Evolutionary conservation across 2,329 filamentous ascomycete genomes (phyloP).

Genomic region (Clonostachys rhizophaga): DNA sequence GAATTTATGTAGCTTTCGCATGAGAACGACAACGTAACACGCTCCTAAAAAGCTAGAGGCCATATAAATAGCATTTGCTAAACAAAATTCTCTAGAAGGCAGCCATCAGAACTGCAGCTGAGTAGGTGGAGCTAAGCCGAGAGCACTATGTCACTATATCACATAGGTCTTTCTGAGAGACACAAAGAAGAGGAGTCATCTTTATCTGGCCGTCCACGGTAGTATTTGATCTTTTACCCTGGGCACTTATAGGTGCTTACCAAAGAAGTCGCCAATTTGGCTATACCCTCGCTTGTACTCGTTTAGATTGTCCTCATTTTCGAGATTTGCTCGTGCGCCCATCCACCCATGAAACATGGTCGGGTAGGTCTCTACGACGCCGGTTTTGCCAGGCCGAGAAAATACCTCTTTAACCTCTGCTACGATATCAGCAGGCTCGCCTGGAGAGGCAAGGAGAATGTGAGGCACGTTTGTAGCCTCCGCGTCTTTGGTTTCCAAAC

Average conservation of each 20-base stretch:
- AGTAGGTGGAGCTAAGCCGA: too few relatives aligned
- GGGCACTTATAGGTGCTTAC: constrained; percentile 26
- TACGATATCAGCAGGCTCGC: constrained; percentile 37
- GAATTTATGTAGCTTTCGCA: too few relatives aligned
- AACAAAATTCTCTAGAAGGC: too few relatives aligned
- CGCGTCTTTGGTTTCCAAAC: constrained; percentile 33
- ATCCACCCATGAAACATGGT: constrained; percentile 56
- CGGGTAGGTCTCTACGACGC: constrained; percentile 41
- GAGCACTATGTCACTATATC: too few relatives aligned
- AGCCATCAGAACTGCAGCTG: too few relatives aligned
- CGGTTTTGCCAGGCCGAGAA: constrained; percentile 18
- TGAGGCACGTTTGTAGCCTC: constrained; percentile 38
- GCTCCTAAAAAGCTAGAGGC: too few relatives aligned
- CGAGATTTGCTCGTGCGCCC: constrained; percentile 44
- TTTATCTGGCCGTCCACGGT: too few relatives aligned
- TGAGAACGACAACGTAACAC: too few relatives aligned
- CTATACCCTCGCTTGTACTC: constrained; percentile 46
- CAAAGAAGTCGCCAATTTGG: constrained; percentile 34
- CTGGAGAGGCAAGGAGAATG: constrained; percentile 42
- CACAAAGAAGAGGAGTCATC: too few relatives aligned
- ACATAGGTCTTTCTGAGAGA: too few relatives aligned
- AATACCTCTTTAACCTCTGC: constrained; percentile 36
- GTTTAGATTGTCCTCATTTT: constrained; percentile 33
- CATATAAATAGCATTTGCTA: too few relatives aligned
- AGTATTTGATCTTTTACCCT: too few relatives aligned